Evolutionary conservation across 345 rosid genomes (phyloP).

Genomic region (Cardamine chenopodiifolia): DNA sequence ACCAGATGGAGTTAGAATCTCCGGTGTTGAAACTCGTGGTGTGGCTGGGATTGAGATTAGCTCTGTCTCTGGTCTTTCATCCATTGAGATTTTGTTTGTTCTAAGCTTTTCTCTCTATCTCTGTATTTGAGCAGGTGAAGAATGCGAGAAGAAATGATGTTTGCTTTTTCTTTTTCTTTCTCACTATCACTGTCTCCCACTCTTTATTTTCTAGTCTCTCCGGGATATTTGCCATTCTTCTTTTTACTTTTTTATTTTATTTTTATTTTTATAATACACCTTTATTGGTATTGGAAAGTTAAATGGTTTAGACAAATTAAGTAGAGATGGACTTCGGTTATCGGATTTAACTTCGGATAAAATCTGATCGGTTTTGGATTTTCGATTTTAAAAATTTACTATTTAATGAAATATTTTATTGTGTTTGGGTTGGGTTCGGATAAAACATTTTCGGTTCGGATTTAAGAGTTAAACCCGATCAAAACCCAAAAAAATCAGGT

Average conservation of each 20-base stretch:
- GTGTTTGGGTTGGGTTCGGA: too few relatives aligned
- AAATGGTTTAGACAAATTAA: neutral
- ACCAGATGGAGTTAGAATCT: constrained; percentile 90
- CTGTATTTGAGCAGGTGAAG: neutral
- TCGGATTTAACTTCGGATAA: too few relatives aligned
- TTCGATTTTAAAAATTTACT: too few relatives aligned
- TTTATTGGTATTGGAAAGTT: constrained; percentile 4
- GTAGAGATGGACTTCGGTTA: too few relatives aligned
- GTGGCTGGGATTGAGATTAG: constrained; percentile 95
- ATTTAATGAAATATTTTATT: too few relatives aligned
- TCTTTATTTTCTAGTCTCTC: neutral
- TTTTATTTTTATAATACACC: neutral
- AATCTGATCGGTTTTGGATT: too few relatives aligned
- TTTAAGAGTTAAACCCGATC: too few relatives aligned
- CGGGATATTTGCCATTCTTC: neutral
- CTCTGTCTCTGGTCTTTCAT: constrained; percentile 99
- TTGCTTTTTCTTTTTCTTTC: neutral
- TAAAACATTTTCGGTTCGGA: too few relatives aligned
- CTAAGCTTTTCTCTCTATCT: too few relatives aligned
- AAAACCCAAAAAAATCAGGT: too few relatives aligned
- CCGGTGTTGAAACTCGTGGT: constrained; percentile 93
- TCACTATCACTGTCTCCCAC: constrained; percentile 9
- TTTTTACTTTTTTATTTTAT: neutral
- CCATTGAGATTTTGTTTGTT: constrained; percentile 41
- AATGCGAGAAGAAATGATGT: neutral